Conservation (phyloP, 2,329 filamentous ascomycete species). For the Ophiobolus disseminans region DNA sequence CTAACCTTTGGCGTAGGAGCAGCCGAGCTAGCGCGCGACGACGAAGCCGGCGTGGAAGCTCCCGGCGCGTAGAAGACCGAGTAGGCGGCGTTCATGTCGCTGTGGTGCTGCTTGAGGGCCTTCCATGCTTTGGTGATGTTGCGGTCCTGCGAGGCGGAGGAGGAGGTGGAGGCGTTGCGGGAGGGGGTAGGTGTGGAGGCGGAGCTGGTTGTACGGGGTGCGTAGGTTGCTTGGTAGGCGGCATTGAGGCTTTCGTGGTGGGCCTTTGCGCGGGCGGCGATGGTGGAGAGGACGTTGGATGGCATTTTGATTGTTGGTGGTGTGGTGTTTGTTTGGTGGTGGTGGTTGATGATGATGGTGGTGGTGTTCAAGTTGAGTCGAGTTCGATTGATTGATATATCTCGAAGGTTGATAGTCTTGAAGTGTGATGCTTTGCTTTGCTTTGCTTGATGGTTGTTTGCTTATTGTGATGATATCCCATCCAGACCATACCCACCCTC, state of each 20-base stretch:
- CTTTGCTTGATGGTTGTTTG: constrained; percentile 13
- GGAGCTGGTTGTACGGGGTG: constrained; percentile 10
- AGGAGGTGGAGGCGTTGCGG: constrained; percentile 19
- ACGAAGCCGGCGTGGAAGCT: constrained; percentile 14
- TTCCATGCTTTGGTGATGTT: constrained; percentile 36
- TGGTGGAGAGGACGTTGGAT: constrained; percentile 30
- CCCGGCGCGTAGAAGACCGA: constrained; percentile 33
- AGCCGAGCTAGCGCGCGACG: constrained; percentile 14
- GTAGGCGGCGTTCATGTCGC: constrained; percentile 39
- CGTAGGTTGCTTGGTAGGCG: constrained; percentile 33
- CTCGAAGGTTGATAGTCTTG: constrained; percentile 2
- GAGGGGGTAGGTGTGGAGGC: constrained; percentile 16
- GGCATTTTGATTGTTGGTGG: constrained; percentile 26
- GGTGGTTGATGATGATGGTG: constrained; percentile 9
- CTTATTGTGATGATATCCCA: constrained; percentile 14
- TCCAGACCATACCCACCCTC: constrained; percentile 6
- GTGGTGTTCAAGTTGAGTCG: constrained; percentile 3
- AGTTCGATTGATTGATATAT: not conserved
- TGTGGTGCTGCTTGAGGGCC: constrained; percentile 41
- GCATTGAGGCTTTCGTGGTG: constrained; percentile 41
- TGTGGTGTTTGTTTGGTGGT: constrained; percentile 5
- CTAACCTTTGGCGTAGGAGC: constrained; percentile 20
- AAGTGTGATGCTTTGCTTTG: constrained; percentile 10
- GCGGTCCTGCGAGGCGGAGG: constrained; percentile 17
- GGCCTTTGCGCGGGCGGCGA: constrained; percentile 36